Base-by-base conservation (phyloP, 306 rosid species). In the Abrus precatorius region DNA sequence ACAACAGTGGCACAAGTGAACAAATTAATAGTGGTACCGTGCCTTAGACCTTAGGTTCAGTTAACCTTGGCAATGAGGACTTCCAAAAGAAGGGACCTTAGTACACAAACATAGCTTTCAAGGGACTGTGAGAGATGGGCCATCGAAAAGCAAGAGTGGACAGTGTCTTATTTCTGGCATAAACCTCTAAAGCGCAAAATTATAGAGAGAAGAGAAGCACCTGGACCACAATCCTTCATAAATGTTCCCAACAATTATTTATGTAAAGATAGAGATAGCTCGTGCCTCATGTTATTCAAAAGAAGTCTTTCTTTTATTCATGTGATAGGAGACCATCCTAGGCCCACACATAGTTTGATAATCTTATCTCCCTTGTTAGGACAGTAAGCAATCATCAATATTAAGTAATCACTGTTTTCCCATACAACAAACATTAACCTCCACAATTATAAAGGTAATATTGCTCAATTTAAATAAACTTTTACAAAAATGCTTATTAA, bases 261-360 rank as follows among this genome's bases (percentile, higher is more conserved):
- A 1, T 62, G 74, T 57, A 52, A 68, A 57, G 91, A 88, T 66
- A 79, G 82, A 69, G 83, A 88, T 56, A 66, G 80, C 76, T 74
- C 83, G 61, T 73, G 79, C 82, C 72, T 81, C 91, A 88, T 91
- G 92, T 84, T 87, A 89, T 79, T 87, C 87, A 86, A 83, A 86
- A 73, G 83, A 85, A 75, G 75, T 52, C 54, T 84, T 49, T 88
- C 89, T 85, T 82, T 84, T 80, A 65, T 84, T 77, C 91, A 89
- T 86, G 95, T 88, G 93, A 85, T 50, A 66, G 32, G n/a, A 71
- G 87, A 87, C 89, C 87, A 68, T 69, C 67, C 69, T 66, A 67
- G 97, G 85, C 87, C 97, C 93, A 87, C 89, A 40, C 61, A 85
- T 78, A 76, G 38, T 85, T 71, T 75, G 20, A 68, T 43, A 44